A percentile compares a stretch with the other conserved stretches of the same genome.
Conservation (phyloP, 2,329 filamentous ascomycete species). For the Fusarium tjaetaba region DNA sequence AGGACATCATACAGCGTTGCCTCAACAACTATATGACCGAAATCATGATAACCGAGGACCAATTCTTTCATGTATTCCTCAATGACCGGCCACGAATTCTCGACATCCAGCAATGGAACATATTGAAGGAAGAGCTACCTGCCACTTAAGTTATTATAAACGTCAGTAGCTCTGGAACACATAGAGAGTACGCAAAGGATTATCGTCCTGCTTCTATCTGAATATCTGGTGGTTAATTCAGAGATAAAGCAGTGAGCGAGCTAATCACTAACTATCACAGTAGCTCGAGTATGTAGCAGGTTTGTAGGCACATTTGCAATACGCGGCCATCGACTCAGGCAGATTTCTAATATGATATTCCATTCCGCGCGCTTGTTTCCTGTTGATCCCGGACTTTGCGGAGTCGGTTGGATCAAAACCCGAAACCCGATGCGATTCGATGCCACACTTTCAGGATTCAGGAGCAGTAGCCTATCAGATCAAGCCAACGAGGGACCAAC, state of each 20-base stretch:
- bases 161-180: background rate
- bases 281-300: background rate
- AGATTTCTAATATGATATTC: conserved; percentile 5
- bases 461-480: conserved; percentile 3
- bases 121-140: background rate
- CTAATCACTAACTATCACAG: background rate
- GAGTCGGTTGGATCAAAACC: conserved; percentile 2
- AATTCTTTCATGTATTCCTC: background rate
- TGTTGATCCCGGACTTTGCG: conserved; percentile 28
- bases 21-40: background rate
- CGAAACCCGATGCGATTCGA: conserved; percentile 19
- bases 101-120: background rate
- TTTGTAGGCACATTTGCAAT: background rate
- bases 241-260: background rate
- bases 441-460: background rate
- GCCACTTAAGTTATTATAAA: too few species aligned
- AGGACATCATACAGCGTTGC: background rate
- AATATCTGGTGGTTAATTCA: background rate
- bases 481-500: conserved; percentile 9
- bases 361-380: conserved; percentile 13
- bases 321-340: background rate
- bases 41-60: background rate
- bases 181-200: background rate
- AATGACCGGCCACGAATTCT: background rate
- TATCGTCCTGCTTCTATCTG: background rate